phyloP scores from a whole-genome alignment of 306 rosid genomes.

The Oemleria cerasiformis region DNA sequence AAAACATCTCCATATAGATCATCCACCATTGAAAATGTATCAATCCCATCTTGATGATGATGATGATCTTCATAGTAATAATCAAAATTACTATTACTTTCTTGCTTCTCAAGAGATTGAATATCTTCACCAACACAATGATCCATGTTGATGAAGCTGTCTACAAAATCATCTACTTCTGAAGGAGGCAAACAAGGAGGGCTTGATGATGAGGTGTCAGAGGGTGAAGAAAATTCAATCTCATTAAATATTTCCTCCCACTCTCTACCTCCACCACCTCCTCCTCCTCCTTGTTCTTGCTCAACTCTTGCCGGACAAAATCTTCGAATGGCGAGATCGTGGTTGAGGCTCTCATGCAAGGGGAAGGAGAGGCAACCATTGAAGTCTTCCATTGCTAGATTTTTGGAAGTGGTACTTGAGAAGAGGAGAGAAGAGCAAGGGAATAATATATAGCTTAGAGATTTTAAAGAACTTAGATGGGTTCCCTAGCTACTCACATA shows the following conservation, averaged over 20 bases:
- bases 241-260: slow-evolving; percentile 41
- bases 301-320: slow-evolving; percentile 70
- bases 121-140: slow-evolving; percentile 29
- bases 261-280: neutral
- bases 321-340: slow-evolving; percentile 64
- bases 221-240: slow-evolving; percentile 36
- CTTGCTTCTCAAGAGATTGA: slow-evolving; percentile 33
- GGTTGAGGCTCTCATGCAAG: slow-evolving; percentile 36
- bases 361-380: slow-evolving; percentile 43
- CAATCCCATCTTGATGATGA: slow-evolving; percentile 22
- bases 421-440: slow-evolving; percentile 3
- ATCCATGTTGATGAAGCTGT: slow-evolving; percentile 74
- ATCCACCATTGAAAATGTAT: slow-evolving; percentile 30
- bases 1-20: slow-evolving; percentile 31
- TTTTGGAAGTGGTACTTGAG: slow-evolving; percentile 7
- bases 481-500: slow-evolving; percentile 10
- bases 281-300: slow-evolving; percentile 43
- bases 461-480: neutral
- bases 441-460: slow-evolving; percentile 2
- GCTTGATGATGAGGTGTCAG: slow-evolving; percentile 20
- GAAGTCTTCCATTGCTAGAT: slow-evolving; percentile 42
- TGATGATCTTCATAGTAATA: neutral
- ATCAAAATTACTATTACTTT: slow-evolving; percentile 19
- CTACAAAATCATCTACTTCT: slow-evolving; percentile 68
- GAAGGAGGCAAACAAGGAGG: slow-evolving; percentile 55